Evolutionary conservation across 768 basidiomycete species (phyloP).

Genomic region (Leccinum arenicola): DNA sequence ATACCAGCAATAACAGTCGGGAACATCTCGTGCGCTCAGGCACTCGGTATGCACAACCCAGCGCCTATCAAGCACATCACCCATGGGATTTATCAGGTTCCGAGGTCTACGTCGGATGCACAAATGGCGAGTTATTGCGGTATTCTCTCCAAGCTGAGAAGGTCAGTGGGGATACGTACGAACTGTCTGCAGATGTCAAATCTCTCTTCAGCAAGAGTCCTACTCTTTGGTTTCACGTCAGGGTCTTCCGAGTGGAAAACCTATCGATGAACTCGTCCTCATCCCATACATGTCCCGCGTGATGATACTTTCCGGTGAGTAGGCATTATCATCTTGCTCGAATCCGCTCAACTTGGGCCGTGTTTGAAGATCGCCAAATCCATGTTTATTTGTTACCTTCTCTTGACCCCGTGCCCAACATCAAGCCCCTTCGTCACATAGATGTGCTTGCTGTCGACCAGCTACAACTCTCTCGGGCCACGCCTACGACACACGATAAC

Average conservation of each 20-base stretch:
- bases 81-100: constrained; percentile 46
- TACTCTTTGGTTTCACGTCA: constrained; percentile 71
- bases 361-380: constrained; percentile 52
- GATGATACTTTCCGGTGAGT: constrained; percentile 71
- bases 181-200: background rate
- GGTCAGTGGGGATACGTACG: constrained; percentile 31
- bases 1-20: constrained; percentile 35
- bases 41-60: constrained; percentile 42
- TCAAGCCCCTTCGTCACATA: constrained; percentile 81
- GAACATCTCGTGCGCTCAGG: constrained; percentile 47
- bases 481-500: constrained; percentile 39
- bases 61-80: background rate
- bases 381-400: constrained; percentile 81
- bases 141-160: constrained; percentile 67
- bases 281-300: constrained; percentile 72
- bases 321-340: constrained; percentile 13
- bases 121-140: constrained; percentile 80
- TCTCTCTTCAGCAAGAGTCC: constrained; percentile 45
- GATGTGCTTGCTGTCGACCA: constrained; percentile 83
- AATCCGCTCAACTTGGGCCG: constrained; percentile 1
- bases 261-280: constrained; percentile 79
- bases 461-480: constrained; percentile 54
- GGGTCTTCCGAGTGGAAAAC: constrained; percentile 60
- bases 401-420: constrained; percentile 64
- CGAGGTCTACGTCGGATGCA: constrained; percentile 85